Evolutionary conservation across 1,139 yeast species (phyloP), one percentile per base, ranked within the genome.

Genomic region (Kurtzmaniella quercitrusa): DNA sequence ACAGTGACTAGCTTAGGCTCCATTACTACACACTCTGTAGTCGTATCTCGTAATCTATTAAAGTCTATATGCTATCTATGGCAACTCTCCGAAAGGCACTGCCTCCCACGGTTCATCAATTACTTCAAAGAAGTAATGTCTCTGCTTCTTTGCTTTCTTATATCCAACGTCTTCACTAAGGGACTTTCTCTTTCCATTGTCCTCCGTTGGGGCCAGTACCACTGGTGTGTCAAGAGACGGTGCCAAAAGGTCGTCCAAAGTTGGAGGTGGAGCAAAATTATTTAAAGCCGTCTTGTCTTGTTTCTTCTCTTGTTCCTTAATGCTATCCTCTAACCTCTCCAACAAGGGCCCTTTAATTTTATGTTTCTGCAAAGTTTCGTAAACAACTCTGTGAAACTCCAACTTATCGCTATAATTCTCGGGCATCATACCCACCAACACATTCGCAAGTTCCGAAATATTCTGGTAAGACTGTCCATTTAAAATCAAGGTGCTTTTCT

Each of bases 31-130:
- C 23, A 21, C 8, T 8, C 4, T 21, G 23, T 21, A 21, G 7
- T 21, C 23, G 8, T 21, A 21, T 21, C 23, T 27, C 31, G 12
- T 27, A 27, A n/a, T n/a, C n/a, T n/a, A n/a, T n/a, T n/a, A n/a
- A n/a, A n/a, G n/a, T n/a, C n/a, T n/a, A n/a, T n/a, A n/a, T n/a
- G n/a, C n/a, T n/a, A n/a, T n/a, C n/a, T n/a, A 36, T 3, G 38
- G 25, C 8, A 19, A 19, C 16, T 36, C 50, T 1, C 75, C 74
- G 55, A 68, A 67, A 0, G 74, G 70, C 2, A 53, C 51, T 1
- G 71, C 70, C n/a, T 46, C 51, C 75, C 75, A 69, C 5, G 18
- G 18, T 25, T 55, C 44, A 1, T 44, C 41, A 44, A 64, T 65
- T 15, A 48, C 48, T 33, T 65, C 70, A 44, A 69, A 60, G 7